Evolutionary conservation across 345 rosid genomes (phyloP), one percentile per base, ranked within the genome.

Genomic region (Crucihimalaya himalaica): DNA sequence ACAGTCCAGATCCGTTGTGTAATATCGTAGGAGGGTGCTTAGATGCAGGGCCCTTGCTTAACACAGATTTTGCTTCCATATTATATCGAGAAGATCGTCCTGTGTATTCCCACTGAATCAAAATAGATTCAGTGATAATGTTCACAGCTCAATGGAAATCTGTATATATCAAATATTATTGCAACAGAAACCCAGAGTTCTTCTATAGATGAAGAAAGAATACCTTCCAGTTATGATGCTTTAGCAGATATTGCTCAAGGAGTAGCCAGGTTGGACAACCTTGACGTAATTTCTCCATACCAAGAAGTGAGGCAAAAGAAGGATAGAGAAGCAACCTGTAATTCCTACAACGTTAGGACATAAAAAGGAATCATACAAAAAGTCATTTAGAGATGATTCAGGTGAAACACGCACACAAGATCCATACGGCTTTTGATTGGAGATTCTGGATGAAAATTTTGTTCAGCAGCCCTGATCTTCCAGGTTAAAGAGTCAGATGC

Each of bases 181-280:
- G 48, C 47, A 71, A 14, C 65, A 51, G 53, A 4, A 68, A 55
- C 47, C 47, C 52, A 78, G 39, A 56, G 37, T 50, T 51, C 4
- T 27, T 52, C 34, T 39, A 19, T 31, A 52, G 6, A 25, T 28
- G 43, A 66, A 52, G 72, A 60, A n/a, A 60, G 18, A 61, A 27
- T 83, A 91, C 98, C 97, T 89, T 93, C 98, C 98, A 93, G 73
- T 89, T 87, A 77, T 93, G 85, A 80, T 76, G 81, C 72, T 92
- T 84, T 32, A 93, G 78, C 69, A 93, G 92, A 86, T 87, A 89
- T 66, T 90, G 97, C 81, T 93, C 98, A 47, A 93, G 97, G 79
- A 93, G 93, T 79, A 93, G 84, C 98, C 97, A 90, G 1, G 97
- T 90, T 50, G 98, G 86, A 84, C 98, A 93, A 62, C 96, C 73